Evolutionary conservation across 441 rosid genomes (phyloP), one percentile per base, ranked within the genome.

Genomic region (Erodium trifolium): DNA sequence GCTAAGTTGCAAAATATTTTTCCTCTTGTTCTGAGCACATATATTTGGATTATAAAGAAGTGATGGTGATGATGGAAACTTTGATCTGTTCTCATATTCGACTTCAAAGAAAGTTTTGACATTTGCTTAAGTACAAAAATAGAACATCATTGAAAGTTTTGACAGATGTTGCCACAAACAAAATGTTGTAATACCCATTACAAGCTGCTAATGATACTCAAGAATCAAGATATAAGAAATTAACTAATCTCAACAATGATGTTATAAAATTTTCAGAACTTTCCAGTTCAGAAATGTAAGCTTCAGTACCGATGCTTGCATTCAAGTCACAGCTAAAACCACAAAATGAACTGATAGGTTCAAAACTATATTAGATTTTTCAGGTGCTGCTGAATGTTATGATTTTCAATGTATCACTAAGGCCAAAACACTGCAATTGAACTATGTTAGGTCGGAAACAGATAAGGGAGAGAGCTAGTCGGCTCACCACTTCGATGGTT

Each of bases 401-500:
- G 62, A 19, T 59, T 18, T 59, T 17, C 18, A 59, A 10, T 1
- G 63, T 59, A 9, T 18, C 31, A 59, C 17, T 18, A 57, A 17
- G 11, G 63, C 63, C 27, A 23, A 57, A 57, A 17, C 51, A 16
- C 23, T 57, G 63, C 13, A 59, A 59, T 8, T 59, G 5, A 2
- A 2, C 63, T 19, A 57, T 18, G 63, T 57, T 18, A 18, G 23
- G 29, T 17, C 7, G 8, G 17, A 57, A 18, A 8, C 12, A 57
- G 31, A 19, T 19, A 23, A 59, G 5, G 31, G 19, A 23, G 29
- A 59, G 63, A 55, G 63, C 10, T 17, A 55, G 63, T 55, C 27
- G 63, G 14, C 63, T 59, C 63, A 59, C 63, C 63, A 23, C 63
- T 59, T 10, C 63, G 63, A 19, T 59, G 63, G 34, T 59, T 59